Evolutionary conservation across 208 protist genomes (phyloP), one percentile per base, ranked within the genome.

Genomic region (Leishmania amazonensis): DNA sequence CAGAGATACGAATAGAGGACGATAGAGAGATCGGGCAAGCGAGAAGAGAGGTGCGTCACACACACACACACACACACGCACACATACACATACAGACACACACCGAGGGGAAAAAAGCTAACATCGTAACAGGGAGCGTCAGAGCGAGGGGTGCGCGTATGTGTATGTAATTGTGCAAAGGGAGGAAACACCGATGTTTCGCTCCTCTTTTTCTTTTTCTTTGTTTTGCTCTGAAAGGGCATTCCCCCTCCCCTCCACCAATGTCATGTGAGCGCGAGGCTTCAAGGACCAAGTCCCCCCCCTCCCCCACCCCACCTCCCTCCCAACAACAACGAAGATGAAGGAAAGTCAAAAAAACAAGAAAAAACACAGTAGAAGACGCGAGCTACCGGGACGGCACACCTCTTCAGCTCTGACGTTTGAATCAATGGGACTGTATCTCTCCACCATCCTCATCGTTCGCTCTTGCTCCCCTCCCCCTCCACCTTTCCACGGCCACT

Each of bases 341-440:
- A 62, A 62, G 3, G 24, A 31, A 31, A 7, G 19, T 2, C 15
- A 21, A 21, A 13, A 21, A 21, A 21, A 58, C 1, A 82, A 78
- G 53, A 68, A 78, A 58, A 76, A 47, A 67, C 70, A n/a, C 17
- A 78, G 77, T 45, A 38, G 24, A 40, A 67, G 42, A 6, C 13
- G 42, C 62, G 45, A 79, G 51, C n/a, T 60, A 58, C 60, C 53
- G 31, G 28, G 42, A 35, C 31, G 62, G 8, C n/a, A 7, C n/a
- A 35, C 62, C 62, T 40, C 28, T 21, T 68, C 31, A 40, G 15
- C 4, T 15, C 15, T 40, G 62, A 9, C 6, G 62, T 40, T 68
- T 38, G 28, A 13, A 40, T 68, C 31, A 9, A 15, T 21, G 31
- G 31, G 31, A 31, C 31, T 40, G 11, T 68, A 35, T 68, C 31